A percentile compares a stretch with the other conserved stretches of the same genome.
phyloP scores from a whole-genome alignment of 2,329 filamentous ascomycete genomes.

The Diaporthe citriasiana region DNA sequence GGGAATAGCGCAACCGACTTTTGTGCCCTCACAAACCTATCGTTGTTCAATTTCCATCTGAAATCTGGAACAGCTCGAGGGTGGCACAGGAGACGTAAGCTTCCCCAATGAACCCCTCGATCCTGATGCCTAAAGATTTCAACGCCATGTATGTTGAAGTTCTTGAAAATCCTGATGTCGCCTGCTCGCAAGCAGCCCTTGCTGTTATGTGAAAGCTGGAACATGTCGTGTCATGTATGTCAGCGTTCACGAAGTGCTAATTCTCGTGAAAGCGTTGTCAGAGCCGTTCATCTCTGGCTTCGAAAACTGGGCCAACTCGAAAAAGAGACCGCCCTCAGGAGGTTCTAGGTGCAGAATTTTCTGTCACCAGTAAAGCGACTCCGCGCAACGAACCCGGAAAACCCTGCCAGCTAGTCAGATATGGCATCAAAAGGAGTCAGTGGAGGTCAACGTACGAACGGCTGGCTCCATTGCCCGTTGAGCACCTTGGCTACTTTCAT shows the following conservation, averaged over 20 bases:
- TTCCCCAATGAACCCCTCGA: neutral
- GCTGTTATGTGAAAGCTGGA: neutral
- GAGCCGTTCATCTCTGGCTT: neutral
- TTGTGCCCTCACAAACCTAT: neutral
- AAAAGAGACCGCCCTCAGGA: neutral
- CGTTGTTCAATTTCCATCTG: neutral
- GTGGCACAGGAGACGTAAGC: neutral
- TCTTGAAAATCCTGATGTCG: neutral
- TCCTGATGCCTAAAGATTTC: constrained; percentile 52
- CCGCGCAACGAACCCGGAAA: neutral
- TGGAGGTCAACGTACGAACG: neutral
- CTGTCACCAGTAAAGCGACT: neutral
- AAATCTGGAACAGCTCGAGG: neutral
- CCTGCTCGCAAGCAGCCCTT: neutral
- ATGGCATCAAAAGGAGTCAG: neutral
- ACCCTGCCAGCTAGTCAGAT: constrained; percentile 1
- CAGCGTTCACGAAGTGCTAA: neutral
- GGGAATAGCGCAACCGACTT: neutral
- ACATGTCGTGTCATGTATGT: neutral
- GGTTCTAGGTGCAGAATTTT: neutral
- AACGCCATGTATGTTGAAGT: constrained; percentile 58
- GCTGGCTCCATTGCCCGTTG: neutral
- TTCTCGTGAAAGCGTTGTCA: no score
- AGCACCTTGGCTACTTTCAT: neutral
- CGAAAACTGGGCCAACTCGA: neutral